phyloP scores from a whole-genome alignment of 768 basidiomycete genomes.

The Roridomyces roridus region DNA sequence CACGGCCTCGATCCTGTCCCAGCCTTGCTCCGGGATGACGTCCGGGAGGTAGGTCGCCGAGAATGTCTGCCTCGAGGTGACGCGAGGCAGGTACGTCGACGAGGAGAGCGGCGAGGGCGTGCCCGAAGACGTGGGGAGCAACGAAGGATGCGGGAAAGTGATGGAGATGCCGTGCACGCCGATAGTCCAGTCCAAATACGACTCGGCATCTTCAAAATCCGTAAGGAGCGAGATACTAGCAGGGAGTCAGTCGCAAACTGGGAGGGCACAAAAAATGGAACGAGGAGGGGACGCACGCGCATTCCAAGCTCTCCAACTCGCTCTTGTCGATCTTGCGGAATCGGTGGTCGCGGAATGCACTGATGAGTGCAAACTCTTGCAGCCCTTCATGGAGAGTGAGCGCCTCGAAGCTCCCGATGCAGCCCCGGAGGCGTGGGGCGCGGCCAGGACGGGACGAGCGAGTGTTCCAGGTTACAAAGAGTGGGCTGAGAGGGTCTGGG shows the following conservation, averaged over 20 bases:
- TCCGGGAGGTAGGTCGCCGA: conserved; percentile 94
- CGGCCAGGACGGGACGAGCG: conserved; percentile 65
- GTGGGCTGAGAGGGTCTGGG: conserved; percentile 57
- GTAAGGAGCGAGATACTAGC: conserved; percentile 90
- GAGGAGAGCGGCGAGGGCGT: conserved; percentile 78
- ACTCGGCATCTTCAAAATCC: conserved; percentile 83
- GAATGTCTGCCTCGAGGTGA: conserved; percentile 64
- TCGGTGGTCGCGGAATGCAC: conserved; percentile 87
- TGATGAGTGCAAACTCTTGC: conserved; percentile 89
- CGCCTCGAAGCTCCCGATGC: conserved; percentile 92
- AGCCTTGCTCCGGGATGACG: conserved; percentile 91
- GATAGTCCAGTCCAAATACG: conserved; percentile 93
- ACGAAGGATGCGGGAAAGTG: conserved; percentile 80
- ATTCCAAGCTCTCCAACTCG: conserved; percentile 84
- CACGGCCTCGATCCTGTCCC: conserved; percentile 89
- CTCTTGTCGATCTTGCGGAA: conserved; percentile 80
- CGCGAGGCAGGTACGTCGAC: conserved; percentile 56
- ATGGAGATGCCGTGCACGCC: conserved; percentile 94
- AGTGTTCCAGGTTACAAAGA: conserved; percentile 98
- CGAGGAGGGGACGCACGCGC: conserved; percentile 65
- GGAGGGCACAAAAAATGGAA: background rate
- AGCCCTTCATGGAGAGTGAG: conserved; percentile 77
- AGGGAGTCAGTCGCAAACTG: conserved; percentile 10
- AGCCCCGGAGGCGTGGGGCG: conserved; percentile 78
- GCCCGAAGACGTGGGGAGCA: conserved; percentile 62